Evolutionary conservation across 352 stramenopile genomes (phyloP).

Genomic region (Peronospora farinosa): DNA sequence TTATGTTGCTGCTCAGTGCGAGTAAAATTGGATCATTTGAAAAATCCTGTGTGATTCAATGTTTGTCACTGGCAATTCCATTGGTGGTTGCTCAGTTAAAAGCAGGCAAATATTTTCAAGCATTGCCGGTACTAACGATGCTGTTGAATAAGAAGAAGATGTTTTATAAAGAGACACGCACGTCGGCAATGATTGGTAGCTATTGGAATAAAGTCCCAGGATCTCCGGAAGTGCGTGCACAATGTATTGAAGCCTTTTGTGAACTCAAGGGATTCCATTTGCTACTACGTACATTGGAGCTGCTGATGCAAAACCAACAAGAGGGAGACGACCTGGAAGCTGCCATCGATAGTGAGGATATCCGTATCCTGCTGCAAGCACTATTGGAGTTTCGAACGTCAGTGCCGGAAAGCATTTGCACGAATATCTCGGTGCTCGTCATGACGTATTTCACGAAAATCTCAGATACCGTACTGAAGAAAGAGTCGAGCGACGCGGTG

Average conservation of each 20-base stretch:
- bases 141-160: slow-evolving; percentile 87
- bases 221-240: slow-evolving; percentile 70
- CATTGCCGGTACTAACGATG: slow-evolving; percentile 68
- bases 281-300: slow-evolving; percentile 66
- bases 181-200: slow-evolving; percentile 83
- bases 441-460: slow-evolving; percentile 82
- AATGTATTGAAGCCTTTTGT: slow-evolving; percentile 80
- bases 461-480: slow-evolving; percentile 73
- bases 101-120: slow-evolving; percentile 51
- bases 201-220: slow-evolving; percentile 87
- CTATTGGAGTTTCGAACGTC: slow-evolving; percentile 67
- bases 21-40: slow-evolving; percentile 85
- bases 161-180: slow-evolving; percentile 85
- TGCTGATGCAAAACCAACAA: slow-evolving; percentile 47
- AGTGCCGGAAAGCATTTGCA: slow-evolving; percentile 57
- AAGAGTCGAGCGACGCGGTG: slow-evolving; percentile 77
- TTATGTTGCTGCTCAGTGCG: slow-evolving; percentile 33
- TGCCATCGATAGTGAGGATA: slow-evolving; percentile 74
- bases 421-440: slow-evolving; percentile 62
- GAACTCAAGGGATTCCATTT: slow-evolving; percentile 75
- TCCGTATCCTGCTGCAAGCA: slow-evolving; percentile 73
- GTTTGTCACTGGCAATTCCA: slow-evolving; percentile 54
- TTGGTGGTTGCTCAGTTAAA: slow-evolving; percentile 74
- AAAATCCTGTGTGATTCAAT: slow-evolving; percentile 82
- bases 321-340: slow-evolving; percentile 41